These are phyloP conservation scores for Acanthamoeba polyphaga DNA, from an alignment of 208 protist genomes.

Conservation along the genomic window DNA sequence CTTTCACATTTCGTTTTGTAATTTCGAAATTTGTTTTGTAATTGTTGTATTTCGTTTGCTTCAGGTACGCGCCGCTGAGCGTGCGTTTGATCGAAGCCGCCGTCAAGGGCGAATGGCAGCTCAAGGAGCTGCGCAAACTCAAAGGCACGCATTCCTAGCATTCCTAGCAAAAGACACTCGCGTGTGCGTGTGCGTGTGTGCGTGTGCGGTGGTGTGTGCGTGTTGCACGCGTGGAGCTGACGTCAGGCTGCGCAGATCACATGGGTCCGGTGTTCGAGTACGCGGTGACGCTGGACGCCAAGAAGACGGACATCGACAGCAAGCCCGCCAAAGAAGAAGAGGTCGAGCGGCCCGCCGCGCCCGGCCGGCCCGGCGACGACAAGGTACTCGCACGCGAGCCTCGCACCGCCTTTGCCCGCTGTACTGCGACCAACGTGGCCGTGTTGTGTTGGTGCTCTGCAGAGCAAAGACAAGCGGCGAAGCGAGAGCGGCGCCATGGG, in stretches of 20 bases:
- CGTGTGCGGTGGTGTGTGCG: background rate
- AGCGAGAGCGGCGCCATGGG: constrained; percentile 22
- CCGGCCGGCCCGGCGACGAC: background rate
- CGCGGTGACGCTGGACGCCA: constrained; percentile 2
- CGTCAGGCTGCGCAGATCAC: background rate
- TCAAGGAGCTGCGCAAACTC: constrained; percentile 53
- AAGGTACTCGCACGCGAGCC: background rate
- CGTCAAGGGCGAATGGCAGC: background rate
- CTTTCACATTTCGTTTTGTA: background rate
- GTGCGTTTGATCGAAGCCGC: constrained; percentile 82
- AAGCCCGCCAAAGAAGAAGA: background rate
- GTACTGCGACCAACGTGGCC: background rate
- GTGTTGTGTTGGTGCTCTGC: background rate
- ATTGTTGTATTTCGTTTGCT: background rate
- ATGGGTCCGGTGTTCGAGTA: constrained; percentile 37
- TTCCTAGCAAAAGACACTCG: background rate
- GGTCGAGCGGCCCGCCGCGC: background rate
- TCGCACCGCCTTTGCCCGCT: background rate
- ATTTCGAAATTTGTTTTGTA: background rate
- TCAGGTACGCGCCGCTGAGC: constrained; percentile 84
- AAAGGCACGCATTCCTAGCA: background rate
- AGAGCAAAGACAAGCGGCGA: constrained; percentile 35
- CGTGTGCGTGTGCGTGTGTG: background rate
- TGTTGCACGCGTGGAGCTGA: background rate
- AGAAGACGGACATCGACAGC: constrained; percentile 18